These are phyloP conservation scores for Dryas integrifolia DNA, from an alignment of 331 rosid species.

Conservation along the genomic window DNA sequence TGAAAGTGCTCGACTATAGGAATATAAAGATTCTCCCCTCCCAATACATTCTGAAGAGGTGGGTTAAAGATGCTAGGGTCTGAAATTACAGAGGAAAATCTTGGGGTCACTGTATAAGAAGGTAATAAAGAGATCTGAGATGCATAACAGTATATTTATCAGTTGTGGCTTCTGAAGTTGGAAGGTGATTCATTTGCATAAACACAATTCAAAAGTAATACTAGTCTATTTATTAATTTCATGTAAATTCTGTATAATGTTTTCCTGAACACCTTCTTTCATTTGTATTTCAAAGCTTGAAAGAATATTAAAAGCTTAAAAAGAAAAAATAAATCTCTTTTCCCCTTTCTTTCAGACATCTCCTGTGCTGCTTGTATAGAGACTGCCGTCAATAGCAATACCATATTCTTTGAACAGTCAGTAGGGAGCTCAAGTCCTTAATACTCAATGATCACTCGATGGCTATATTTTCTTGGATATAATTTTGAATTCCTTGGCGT, in stretches of 20 bases:
- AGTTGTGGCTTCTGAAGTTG: too few species aligned
- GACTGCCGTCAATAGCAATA: background rate
- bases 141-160: too few species aligned
- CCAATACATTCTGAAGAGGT: slow-evolving; percentile 55
- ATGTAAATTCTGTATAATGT: background rate
- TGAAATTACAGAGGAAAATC: slow-evolving; percentile 24
- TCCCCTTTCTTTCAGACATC: background rate
- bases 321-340: background rate
- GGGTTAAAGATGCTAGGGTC: slow-evolving; percentile 61
- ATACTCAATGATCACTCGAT: background rate
- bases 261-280: background rate
- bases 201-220: background rate
- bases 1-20: slow-evolving; percentile 53
- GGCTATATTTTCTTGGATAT: background rate
- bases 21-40: slow-evolving; percentile 52
- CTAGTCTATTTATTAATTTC: background rate
- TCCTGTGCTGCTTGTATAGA: background rate
- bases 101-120: slow-evolving; percentile 4
- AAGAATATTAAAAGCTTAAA: background rate
- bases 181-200: too few species aligned
- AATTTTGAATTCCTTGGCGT: background rate
- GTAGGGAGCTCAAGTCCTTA: background rate
- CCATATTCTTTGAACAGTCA: background rate
- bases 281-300: background rate
- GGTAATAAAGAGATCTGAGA: background rate